Conservation (phyloP, 495 filamentous ascomycete species). For the Glarea lozoyensis region DNA sequence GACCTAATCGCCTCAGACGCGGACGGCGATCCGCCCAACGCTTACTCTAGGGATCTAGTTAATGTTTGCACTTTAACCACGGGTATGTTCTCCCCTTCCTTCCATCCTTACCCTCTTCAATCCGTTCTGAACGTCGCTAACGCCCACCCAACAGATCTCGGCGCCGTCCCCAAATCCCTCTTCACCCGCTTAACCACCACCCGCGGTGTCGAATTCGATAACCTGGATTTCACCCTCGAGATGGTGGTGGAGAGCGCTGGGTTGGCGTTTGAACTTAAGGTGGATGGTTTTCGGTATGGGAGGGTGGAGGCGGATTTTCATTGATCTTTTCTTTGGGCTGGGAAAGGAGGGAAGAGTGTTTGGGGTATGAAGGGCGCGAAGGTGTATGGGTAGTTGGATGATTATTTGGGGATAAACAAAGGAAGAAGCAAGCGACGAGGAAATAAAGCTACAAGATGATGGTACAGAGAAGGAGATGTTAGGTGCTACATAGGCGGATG, state of each 20-base stretch:
- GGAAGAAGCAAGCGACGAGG: too few species aligned
- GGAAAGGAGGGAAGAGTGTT: background rate
- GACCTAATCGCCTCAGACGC: constrained; percentile 63
- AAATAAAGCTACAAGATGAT: too few species aligned
- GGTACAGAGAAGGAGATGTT: too few species aligned
- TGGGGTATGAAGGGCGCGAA: background rate
- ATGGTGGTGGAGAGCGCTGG: constrained; percentile 67
- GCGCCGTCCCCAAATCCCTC: constrained; percentile 53
- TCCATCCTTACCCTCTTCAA: too few species aligned
- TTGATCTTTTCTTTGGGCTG: constrained; percentile 13
- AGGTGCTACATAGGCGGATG: too few species aligned
- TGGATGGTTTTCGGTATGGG: constrained; percentile 64
- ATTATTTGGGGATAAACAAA: too few species aligned
- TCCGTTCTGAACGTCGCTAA: too few species aligned
- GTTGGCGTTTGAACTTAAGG: constrained; percentile 62
- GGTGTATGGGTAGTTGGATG: too few species aligned
- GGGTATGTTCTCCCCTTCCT: too few species aligned
- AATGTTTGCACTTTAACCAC: constrained; percentile 72
- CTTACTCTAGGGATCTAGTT: constrained; percentile 46
- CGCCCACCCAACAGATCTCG: too few species aligned
- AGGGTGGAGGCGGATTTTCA: constrained; percentile 65
- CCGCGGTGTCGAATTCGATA: constrained; percentile 65
- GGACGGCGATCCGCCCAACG: constrained; percentile 46
- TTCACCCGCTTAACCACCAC: constrained; percentile 63
- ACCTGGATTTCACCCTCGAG: constrained; percentile 66